Conservation (phyloP, 1,284 basidiomycete species). For the Sporisorium iseilematis-ciliati region DNA sequence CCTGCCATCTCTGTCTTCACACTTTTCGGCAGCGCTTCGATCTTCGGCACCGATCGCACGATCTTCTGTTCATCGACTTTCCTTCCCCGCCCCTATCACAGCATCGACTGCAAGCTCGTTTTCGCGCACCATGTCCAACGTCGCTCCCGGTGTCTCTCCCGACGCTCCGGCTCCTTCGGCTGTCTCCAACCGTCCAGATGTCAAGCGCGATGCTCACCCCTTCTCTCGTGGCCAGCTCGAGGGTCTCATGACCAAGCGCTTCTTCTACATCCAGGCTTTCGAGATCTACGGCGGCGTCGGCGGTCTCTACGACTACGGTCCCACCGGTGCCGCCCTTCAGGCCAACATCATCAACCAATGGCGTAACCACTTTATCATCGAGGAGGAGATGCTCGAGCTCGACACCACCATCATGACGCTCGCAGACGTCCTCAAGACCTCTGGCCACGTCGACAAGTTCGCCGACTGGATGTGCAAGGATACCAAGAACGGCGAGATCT, state of each 20-base stretch:
- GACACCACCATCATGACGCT: constrained; percentile 99
- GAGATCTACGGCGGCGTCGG: constrained; percentile 99
- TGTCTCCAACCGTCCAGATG: constrained; percentile 48
- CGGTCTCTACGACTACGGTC: constrained; percentile 78
- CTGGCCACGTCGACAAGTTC: constrained; percentile 97
- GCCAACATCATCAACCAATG: constrained; percentile 97
- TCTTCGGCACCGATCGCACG: background rate
- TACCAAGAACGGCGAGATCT: constrained; percentile 90
- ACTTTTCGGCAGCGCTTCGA: constrained; percentile 30
- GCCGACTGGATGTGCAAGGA: constrained; percentile 99
- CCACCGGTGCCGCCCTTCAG: constrained; percentile 92
- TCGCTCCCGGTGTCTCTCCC: constrained; percentile 35
- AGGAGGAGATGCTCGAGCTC: constrained; percentile 98
- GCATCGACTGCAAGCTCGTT: constrained; percentile 7
- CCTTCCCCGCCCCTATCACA: background rate
- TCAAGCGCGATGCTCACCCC: constrained; percentile 75
- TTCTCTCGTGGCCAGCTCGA: constrained; percentile 92
- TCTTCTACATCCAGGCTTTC: constrained; percentile 98
- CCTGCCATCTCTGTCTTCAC: constrained; percentile 27
- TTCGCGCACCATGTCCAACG: constrained; percentile 39
- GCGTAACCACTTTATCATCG: constrained; percentile 98
- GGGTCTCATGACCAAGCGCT: constrained; percentile 86
- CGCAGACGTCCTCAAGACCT: constrained; percentile 93
- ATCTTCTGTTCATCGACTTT: background rate
- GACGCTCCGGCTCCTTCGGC: constrained; percentile 49